phyloP scores from a whole-genome alignment of 2,329 filamentous ascomycete species.

The Lachnum nothofagi region DNA sequence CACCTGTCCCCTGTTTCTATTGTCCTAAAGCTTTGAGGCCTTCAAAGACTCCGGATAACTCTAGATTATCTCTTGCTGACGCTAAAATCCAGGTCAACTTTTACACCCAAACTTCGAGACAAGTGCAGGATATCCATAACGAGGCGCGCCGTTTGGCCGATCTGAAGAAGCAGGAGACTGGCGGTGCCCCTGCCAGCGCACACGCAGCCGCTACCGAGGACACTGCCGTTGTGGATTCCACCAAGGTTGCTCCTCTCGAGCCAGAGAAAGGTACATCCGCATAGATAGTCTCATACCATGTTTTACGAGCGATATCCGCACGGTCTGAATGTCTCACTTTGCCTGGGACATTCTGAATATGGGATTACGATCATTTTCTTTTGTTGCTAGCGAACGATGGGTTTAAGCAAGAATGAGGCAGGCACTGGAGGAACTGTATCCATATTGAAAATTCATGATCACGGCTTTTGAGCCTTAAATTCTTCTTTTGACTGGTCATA shows the following conservation, averaged over 20 bases:
- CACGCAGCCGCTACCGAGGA: conserved; percentile 18
- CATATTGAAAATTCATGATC: too few species aligned
- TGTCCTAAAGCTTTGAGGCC: too few species aligned
- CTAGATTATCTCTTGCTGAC: too few species aligned
- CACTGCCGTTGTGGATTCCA: conserved; percentile 22
- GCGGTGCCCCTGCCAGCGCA: conserved; percentile 28
- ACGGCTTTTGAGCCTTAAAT: too few species aligned
- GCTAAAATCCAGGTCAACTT: too few species aligned
- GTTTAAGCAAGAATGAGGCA: not conserved
- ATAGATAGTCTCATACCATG: conserved; percentile 12
- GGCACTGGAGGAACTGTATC: not conserved
- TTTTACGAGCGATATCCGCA: too few species aligned
- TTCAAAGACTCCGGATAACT: too few species aligned
- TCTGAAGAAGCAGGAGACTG: conserved; percentile 66
- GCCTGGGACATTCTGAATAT: too few species aligned
- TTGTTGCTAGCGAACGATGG: conserved; percentile 3
- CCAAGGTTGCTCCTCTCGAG: conserved; percentile 28
- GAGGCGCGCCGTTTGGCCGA: conserved; percentile 86
- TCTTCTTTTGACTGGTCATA: too few species aligned
- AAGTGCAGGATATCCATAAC: conserved; percentile 87
- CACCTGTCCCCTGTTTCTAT: too few species aligned
- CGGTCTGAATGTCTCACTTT: too few species aligned
- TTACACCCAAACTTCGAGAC: conserved; percentile 78
- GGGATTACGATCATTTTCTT: conserved; percentile 5
- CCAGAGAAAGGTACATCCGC: conserved; percentile 25